These are phyloP conservation scores for Lantana camara DNA, from an alignment of 257 asterid species.

Conservation along the genomic window DNA sequence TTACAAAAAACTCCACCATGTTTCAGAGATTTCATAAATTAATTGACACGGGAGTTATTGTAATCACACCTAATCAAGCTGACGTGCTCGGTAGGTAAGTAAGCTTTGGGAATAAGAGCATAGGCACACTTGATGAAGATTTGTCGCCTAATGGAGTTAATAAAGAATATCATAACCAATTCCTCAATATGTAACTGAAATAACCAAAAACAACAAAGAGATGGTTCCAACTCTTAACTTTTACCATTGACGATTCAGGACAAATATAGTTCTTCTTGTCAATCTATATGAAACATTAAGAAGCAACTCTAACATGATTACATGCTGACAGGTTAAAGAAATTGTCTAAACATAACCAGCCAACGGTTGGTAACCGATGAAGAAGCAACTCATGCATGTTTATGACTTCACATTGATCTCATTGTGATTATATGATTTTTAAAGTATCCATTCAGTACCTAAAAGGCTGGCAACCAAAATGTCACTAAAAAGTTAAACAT, in stretches of 20 bases:
- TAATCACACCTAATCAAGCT: too few species aligned
- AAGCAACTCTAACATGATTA: constrained; percentile 3
- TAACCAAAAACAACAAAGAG: constrained; percentile 14
- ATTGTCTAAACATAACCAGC: background rate
- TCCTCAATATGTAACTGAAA: background rate
- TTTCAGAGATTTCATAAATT: too few species aligned
- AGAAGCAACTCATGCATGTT: background rate
- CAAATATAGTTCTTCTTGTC: constrained; percentile 9
- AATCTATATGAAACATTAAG: background rate
- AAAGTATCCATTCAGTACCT: constrained; percentile 10
- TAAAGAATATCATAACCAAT: constrained; percentile 1
- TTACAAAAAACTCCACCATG: too few species aligned
- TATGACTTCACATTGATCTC: background rate
- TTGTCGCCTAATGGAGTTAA: constrained; percentile 36
- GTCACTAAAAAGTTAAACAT: too few species aligned
- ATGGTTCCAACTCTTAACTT: constrained; percentile 9
- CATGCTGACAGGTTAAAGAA: background rate
- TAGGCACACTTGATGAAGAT: constrained; percentile 41
- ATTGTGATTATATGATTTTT: background rate
- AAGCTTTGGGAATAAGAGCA: constrained; percentile 52
- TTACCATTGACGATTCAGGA: background rate
- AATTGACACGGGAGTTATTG: too few species aligned
- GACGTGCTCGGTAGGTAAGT: constrained; percentile 72
- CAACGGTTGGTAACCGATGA: constrained; percentile 17
- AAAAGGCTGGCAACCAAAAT: constrained; percentile 21